Evolutionary conservation across 2,329 filamentous ascomycete species (phyloP).

Genomic region (Graphilbum fragrans): DNA sequence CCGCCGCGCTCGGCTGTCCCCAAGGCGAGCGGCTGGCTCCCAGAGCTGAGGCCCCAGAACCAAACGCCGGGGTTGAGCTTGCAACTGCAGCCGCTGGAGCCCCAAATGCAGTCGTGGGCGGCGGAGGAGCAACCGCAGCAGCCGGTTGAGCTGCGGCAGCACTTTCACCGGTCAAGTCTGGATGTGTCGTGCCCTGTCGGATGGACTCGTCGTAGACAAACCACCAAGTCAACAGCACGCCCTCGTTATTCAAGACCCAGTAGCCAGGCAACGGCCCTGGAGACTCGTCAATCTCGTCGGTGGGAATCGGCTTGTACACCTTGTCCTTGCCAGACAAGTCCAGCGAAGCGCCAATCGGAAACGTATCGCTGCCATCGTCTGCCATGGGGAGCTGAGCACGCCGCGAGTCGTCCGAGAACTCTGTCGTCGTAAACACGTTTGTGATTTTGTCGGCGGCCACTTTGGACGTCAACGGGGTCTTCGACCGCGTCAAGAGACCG

Average conservation of each 20-base stretch:
- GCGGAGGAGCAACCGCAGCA: constrained; percentile 13
- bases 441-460: constrained; percentile 46
- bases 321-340: constrained; percentile 77
- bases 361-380: constrained; percentile 56
- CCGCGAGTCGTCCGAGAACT: constrained; percentile 59
- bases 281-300: constrained; percentile 68
- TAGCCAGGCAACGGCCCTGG: constrained; percentile 70
- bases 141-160: constrained; percentile 9
- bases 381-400: constrained; percentile 66
- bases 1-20: constrained; percentile 16
- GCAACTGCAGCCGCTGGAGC: constrained; percentile 1
- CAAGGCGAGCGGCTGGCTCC: constrained; percentile 41
- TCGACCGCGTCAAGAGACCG: constrained; percentile 65
- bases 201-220: constrained; percentile 83
- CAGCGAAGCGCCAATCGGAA: constrained; percentile 64
- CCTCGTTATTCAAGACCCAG: constrained; percentile 80
- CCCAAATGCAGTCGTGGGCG: constrained; percentile 20
- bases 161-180: constrained; percentile 39
- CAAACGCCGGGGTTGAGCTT: constrained; percentile 4
- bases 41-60: constrained; percentile 35
- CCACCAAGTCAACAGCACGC: constrained; percentile 80
- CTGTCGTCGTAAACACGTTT: constrained; percentile 62
- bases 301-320: constrained; percentile 64
- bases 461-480: constrained; percentile 50
- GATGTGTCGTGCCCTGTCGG: constrained; percentile 58